phyloP scores from a whole-genome alignment of 2,329 filamentous ascomycete species.

The Pseudonectria buxi region DNA sequence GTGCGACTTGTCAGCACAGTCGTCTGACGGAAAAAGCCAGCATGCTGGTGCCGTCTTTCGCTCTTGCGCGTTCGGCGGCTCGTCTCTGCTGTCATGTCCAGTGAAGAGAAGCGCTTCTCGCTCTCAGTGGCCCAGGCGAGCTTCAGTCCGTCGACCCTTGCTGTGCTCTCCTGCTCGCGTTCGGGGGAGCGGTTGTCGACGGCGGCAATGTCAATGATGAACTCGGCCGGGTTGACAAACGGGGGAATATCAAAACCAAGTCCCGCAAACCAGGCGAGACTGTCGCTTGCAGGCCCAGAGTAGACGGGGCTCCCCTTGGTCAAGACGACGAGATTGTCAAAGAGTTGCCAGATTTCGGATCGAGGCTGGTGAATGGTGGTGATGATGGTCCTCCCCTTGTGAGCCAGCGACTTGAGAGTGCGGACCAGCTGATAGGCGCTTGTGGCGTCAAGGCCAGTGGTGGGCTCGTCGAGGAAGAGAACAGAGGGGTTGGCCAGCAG shows the following conservation, averaged over 20 bases:
- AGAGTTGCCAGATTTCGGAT: constrained; percentile 72
- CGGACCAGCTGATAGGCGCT: constrained; percentile 68
- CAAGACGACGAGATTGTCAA: constrained; percentile 65
- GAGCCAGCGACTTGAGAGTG: constrained; percentile 61
- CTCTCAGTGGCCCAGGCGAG: constrained; percentile 48
- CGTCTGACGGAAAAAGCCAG: constrained; percentile 56
- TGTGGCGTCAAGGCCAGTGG: constrained; percentile 69
- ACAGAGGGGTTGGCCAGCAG: constrained; percentile 73
- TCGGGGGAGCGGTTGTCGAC: constrained; percentile 65
- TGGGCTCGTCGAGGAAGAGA: constrained; percentile 72
- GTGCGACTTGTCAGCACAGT: constrained; percentile 61
- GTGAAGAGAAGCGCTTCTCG: constrained; percentile 17
- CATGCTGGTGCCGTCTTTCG: constrained; percentile 33
- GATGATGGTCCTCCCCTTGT: constrained; percentile 63
- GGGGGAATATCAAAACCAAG: constrained; percentile 56
- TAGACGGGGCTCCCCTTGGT: constrained; percentile 63
- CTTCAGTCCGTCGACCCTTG: constrained; percentile 56
- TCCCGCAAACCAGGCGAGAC: constrained; percentile 56
- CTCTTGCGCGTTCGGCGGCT: constrained; percentile 11
- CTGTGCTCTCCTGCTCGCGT: constrained; percentile 52
- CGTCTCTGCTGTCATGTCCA: constrained; percentile 7
- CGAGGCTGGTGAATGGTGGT: constrained; percentile 72
- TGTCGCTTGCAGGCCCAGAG: constrained; percentile 52
- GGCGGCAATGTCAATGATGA: constrained; percentile 66
- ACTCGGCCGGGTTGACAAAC: constrained; percentile 74